phyloP scores from a whole-genome alignment of 345 rosid genomes.

The Bruguiera sexangula region DNA sequence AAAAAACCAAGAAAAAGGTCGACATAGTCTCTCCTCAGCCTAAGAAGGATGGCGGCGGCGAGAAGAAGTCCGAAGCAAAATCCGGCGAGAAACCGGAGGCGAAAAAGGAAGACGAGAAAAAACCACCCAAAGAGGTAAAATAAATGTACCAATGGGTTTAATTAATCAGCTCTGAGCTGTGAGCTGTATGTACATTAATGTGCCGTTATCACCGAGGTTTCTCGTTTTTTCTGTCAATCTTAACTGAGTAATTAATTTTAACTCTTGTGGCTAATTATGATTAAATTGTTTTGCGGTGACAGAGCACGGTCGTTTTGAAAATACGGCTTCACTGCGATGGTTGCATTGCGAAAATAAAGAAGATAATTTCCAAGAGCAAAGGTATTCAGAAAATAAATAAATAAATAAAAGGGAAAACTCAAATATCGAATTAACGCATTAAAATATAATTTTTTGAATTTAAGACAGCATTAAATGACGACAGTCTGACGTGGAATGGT shows the following conservation, averaged over 20 bases:
- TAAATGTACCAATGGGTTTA: constrained; percentile 16
- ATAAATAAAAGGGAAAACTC: too few relatives aligned
- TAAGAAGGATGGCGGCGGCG: constrained; percentile 29
- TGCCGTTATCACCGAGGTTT: not conserved
- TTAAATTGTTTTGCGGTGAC: constrained; percentile 9
- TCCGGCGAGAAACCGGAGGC: constrained; percentile 26
- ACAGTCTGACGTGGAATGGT: constrained; percentile 10
- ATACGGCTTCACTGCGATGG: constrained; percentile 41
- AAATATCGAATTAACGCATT: not conserved
- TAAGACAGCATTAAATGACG: not conserved
- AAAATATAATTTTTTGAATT: not conserved
- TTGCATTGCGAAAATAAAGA: constrained; percentile 37
- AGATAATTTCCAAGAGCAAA: constrained; percentile 25
- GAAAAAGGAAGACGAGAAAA: constrained; percentile 26
- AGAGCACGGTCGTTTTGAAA: constrained; percentile 45
- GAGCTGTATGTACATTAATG: not conserved
- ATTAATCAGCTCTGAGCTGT: not conserved
- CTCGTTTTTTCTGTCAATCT: not conserved
- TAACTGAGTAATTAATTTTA: not conserved
- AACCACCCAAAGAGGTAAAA: constrained; percentile 33
- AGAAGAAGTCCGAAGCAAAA: constrained; percentile 33
- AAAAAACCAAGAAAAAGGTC: constrained; percentile 29
- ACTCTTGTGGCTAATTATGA: not conserved
- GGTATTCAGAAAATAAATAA: constrained; percentile 16
- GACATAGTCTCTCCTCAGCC: constrained; percentile 33